Evolutionary conservation across 2,329 filamentous ascomycete species (phyloP).

Genomic region (Colletotrichum incanum): DNA sequence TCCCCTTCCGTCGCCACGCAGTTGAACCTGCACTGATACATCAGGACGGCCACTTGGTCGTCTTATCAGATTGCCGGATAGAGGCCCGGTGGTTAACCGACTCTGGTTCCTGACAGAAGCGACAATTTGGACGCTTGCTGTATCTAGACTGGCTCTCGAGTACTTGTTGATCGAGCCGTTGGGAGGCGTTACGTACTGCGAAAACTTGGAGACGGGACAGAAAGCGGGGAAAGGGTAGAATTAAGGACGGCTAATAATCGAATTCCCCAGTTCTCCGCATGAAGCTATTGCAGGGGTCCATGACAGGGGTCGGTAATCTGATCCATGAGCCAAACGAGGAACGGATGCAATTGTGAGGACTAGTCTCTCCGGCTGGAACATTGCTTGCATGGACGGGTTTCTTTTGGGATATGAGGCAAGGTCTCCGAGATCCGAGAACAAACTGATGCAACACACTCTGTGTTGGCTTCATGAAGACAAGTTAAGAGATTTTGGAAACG

Average conservation of each 20-base stretch:
- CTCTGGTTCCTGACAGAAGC: slow-evolving; percentile 7
- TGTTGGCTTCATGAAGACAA: background rate
- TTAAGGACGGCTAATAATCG: background rate
- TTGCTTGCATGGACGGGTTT: background rate
- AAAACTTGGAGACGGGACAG: background rate
- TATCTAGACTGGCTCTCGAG: background rate
- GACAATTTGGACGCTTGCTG: background rate
- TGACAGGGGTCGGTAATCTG: slow-evolving; percentile 17
- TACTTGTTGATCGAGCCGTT: background rate
- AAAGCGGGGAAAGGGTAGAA: slow-evolving; percentile 21
- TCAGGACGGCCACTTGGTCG: background rate
- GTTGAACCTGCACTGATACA: slow-evolving; percentile 12
- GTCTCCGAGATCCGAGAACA: background rate
- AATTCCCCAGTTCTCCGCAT: slow-evolving; percentile 35
- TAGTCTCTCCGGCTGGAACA: slow-evolving; percentile 14
- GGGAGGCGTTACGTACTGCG: background rate
- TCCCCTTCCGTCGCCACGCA: background rate
- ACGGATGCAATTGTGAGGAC: background rate
- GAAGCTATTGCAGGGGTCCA: slow-evolving; percentile 17
- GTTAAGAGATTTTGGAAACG: background rate
- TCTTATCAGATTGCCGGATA: background rate
- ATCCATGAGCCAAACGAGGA: slow-evolving; percentile 10
- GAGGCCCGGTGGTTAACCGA: background rate
- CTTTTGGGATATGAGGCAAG: background rate
- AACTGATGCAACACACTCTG: no score